Conservation (phyloP, 257 asterid genomes). For the Asclepias syriaca region DNA sequence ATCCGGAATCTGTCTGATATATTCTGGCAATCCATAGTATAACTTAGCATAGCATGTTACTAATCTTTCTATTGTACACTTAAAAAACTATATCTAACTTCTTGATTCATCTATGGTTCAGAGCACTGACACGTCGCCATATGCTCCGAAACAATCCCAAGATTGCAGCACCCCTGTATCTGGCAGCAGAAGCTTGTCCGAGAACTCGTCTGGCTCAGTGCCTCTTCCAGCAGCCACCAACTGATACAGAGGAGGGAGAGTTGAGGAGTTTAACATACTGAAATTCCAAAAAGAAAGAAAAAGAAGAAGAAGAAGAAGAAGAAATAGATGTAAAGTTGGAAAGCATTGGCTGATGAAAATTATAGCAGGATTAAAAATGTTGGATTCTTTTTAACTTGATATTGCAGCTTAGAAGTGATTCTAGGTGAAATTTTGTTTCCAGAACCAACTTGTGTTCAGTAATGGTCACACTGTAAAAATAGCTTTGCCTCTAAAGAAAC, state of each 20-base stretch:
- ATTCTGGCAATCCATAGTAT: no score
- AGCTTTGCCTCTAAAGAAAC: background rate
- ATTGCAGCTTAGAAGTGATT: conserved; percentile 13
- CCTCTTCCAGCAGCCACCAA: conserved; percentile 37
- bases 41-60: background rate
- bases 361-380: background rate
- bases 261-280: conserved; percentile 8
- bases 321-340: conserved; percentile 20
- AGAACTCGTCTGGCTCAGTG: conserved; percentile 44
- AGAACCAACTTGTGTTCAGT: background rate
- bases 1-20: no score
- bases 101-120: conserved; percentile 19
- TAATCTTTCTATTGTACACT: background rate
- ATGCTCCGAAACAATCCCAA: conserved; percentile 31
- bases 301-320: conserved; percentile 19
- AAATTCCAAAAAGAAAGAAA: conserved; percentile 14
- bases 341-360: background rate
- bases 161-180: conserved; percentile 39
- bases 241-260: conserved; percentile 17
- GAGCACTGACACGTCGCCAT: conserved; percentile 56
- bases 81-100: background rate
- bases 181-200: conserved; percentile 34
- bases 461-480: conserved; percentile 11
- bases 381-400: conserved; percentile 15
- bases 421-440: conserved; percentile 9